phyloP scores from a whole-genome alignment of 108 stramenopile species.

The Cyclotella atomus region DNA sequence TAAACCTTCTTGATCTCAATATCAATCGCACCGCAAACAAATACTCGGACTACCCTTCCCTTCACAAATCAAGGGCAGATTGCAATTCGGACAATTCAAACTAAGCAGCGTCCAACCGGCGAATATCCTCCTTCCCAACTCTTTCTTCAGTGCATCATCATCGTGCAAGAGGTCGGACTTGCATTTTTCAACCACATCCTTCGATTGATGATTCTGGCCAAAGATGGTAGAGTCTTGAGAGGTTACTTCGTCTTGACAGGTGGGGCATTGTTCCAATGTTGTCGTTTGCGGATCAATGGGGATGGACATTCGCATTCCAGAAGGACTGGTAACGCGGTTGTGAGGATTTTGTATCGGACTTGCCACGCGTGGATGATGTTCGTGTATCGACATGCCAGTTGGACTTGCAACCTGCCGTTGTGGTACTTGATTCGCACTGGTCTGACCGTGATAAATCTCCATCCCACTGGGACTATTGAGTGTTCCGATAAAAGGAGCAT shows the following conservation, averaged over 20 bases:
- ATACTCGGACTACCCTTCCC: constrained; percentile 12
- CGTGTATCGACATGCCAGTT: too few relatives aligned
- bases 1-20: too few relatives aligned
- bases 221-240: neutral
- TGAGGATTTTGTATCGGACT: too few relatives aligned
- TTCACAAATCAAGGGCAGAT: constrained; percentile 32
- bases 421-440: too few relatives aligned
- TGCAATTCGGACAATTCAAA: constrained; percentile 25
- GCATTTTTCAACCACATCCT: constrained; percentile 2
- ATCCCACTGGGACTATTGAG: too few relatives aligned
- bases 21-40: constrained; percentile 38
- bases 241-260: neutral
- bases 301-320: too few relatives aligned
- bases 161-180: neutral
- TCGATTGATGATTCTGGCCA: neutral
- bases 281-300: neutral
- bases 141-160: constrained; percentile 23
- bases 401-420: too few relatives aligned
- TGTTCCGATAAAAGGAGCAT: neutral
- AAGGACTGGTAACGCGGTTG: too few relatives aligned
- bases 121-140: constrained; percentile 26
- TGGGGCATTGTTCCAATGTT: neutral
- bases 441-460: neutral
- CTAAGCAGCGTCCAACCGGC: constrained; percentile 21
- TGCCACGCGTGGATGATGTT: too few relatives aligned